Percentiles rank a stretch among this genome's conserved stretches.
Evolutionary conservation across 768 basidiomycete species (phyloP).

Genomic region (Termitomyces sp.): DNA sequence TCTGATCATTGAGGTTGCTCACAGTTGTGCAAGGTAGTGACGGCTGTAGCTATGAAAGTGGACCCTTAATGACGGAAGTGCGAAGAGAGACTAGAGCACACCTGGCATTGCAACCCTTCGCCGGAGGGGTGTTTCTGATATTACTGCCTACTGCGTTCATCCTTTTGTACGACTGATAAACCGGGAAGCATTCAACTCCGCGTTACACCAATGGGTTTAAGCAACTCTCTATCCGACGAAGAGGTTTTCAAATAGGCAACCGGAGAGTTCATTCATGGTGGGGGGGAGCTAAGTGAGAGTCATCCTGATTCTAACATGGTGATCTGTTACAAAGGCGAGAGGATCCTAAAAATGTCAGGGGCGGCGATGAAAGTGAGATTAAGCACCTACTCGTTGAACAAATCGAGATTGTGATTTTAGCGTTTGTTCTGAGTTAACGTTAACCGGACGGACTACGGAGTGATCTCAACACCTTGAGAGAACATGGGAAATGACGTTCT

Average conservation of each 20-base stretch:
- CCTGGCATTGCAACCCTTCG: slow-evolving; percentile 14
- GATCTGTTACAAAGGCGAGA: slow-evolving; percentile 9
- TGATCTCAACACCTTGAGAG: background rate
- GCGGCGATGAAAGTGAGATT: background rate
- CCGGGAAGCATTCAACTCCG: slow-evolving; percentile 9
- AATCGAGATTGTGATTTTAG: background rate
- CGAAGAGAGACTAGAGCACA: slow-evolving; percentile 4
- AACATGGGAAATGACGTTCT: background rate
- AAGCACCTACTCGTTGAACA: background rate
- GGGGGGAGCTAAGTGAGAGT: slow-evolving; percentile 4
- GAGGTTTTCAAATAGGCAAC: slow-evolving; percentile 12
- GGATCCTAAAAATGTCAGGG: background rate
- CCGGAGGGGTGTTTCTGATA: background rate
- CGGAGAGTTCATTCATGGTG: background rate
- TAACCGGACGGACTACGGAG: background rate
- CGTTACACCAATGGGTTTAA: slow-evolving; percentile 3
- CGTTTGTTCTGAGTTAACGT: background rate
- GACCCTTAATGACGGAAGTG: background rate
- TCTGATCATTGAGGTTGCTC: slow-evolving; percentile 9
- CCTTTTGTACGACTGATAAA: slow-evolving; percentile 19
- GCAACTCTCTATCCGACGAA: background rate
- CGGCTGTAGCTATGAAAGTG: slow-evolving; percentile 13
- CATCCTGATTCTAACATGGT: slow-evolving; percentile 3
- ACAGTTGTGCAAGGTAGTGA: slow-evolving; percentile 46
- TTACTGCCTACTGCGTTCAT: background rate